Conservation (phyloP, 148 eudicot species). For the Vaccinium myrtillus region DNA sequence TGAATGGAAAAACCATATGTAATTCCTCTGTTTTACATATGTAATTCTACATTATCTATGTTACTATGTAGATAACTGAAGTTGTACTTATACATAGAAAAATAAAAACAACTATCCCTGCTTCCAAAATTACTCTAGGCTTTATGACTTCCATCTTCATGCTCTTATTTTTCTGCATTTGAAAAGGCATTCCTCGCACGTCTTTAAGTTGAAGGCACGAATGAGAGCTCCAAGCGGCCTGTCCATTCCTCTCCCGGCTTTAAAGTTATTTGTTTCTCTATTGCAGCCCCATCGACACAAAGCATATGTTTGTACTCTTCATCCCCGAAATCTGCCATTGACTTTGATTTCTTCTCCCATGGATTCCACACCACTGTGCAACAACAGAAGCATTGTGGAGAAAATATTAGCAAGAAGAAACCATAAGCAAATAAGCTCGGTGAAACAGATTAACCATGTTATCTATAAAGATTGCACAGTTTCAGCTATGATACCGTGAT, state of each 20-base stretch:
- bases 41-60: background rate
- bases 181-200: too few species aligned
- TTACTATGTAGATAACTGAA: background rate
- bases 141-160: background rate
- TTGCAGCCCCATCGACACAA: constrained; percentile 77
- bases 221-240: constrained; percentile 66
- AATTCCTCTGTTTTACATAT: background rate
- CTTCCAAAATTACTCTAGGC: background rate
- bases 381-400: background rate
- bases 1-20: background rate
- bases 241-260: constrained; percentile 82
- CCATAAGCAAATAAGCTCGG: background rate
- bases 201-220: constrained; percentile 41
- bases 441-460: too few species aligned
- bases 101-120: background rate
- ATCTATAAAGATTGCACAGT: background rate
- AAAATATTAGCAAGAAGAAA: background rate
- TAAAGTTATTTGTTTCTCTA: constrained; percentile 66
- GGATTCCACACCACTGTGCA: constrained; percentile 88
- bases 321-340: constrained; percentile 61
- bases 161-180: background rate
- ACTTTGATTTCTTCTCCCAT: constrained; percentile 79
- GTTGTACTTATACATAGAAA: background rate
- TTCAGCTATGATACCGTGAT: background rate
- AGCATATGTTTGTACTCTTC: constrained; percentile 80